phyloP scores from a whole-genome alignment of 768 basidiomycete genomes.

The Rickenella mellea region DNA sequence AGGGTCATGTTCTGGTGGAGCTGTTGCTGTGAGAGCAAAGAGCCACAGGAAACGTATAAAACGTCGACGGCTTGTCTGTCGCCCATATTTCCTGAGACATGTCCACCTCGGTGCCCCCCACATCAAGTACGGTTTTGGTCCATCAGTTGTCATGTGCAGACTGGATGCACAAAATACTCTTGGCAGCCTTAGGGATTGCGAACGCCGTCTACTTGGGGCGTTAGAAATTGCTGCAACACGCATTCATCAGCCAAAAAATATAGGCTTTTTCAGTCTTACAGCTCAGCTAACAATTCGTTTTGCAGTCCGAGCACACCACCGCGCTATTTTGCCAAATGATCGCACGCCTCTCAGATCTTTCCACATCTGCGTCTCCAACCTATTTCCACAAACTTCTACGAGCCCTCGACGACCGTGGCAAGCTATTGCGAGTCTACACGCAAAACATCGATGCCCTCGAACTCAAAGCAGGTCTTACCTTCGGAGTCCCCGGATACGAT shows the following conservation, averaged over 20 bases:
- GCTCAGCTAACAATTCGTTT: slow-evolving; percentile 7
- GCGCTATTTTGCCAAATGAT: slow-evolving; percentile 85
- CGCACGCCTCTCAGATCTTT: slow-evolving; percentile 66
- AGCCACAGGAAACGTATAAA: no score
- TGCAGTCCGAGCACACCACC: slow-evolving; percentile 65
- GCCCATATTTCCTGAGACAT: neutral
- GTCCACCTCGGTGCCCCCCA: no score
- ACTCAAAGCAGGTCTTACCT: slow-evolving; percentile 74
- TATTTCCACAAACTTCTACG: slow-evolving; percentile 73
- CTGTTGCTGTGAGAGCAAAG: no score
- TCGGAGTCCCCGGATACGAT: slow-evolving; percentile 70
- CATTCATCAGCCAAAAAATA: no score
- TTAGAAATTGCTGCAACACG: no score
- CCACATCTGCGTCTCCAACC: slow-evolving; percentile 66
- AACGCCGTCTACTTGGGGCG: no score
- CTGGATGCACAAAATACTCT: neutral
- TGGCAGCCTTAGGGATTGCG: no score
- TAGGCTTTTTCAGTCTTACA: neutral
- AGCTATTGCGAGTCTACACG: slow-evolving; percentile 79
- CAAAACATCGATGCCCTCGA: slow-evolving; percentile 93
- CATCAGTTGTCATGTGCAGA: no score
- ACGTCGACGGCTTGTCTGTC: no score
- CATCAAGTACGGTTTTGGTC: no score
- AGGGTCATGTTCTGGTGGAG: no score
- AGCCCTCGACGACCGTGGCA: slow-evolving; percentile 62